Conservation (phyloP, 257 asterid species). For the Rehmannia glutinosa region DNA sequence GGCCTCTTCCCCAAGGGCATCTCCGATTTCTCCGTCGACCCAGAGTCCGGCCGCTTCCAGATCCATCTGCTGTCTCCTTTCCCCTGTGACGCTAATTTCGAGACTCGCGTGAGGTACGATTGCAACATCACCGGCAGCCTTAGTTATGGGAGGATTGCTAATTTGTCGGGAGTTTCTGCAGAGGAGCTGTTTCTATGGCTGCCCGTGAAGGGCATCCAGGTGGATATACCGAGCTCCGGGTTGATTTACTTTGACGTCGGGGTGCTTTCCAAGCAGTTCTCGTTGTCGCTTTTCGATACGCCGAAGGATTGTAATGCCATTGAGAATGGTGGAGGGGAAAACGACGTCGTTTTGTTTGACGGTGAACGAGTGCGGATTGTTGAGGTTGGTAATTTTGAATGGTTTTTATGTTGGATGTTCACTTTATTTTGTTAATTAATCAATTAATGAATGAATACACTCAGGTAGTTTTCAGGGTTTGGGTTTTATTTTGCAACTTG, state of each 20-base stretch:
- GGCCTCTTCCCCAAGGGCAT: constrained; percentile 69
- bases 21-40: constrained; percentile 42
- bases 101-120: constrained; percentile 56
- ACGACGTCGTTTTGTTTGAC: constrained; percentile 11
- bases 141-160: constrained; percentile 37
- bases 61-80: constrained; percentile 39
- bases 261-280: constrained; percentile 71
- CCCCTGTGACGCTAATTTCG: constrained; percentile 65
- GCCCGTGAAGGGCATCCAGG: constrained; percentile 60
- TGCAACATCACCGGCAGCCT: constrained; percentile 46
- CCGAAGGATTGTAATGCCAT: constrained; percentile 53
- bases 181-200: constrained; percentile 77
- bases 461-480: no score
- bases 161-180: constrained; percentile 59
- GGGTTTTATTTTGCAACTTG: no score
- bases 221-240: constrained; percentile 81
- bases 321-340: constrained; percentile 2
- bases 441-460: no score
- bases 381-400: constrained; percentile 36
- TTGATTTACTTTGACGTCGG: constrained; percentile 81
- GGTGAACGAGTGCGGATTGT: constrained; percentile 10
- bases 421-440: no score
- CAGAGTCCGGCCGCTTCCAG: constrained; percentile 40
- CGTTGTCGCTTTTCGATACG: constrained; percentile 62
- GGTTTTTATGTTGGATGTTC: no score